Evolutionary conservation across 306 rosid genomes (phyloP).

Genomic region (Oxytropis ochrocephala): DNA sequence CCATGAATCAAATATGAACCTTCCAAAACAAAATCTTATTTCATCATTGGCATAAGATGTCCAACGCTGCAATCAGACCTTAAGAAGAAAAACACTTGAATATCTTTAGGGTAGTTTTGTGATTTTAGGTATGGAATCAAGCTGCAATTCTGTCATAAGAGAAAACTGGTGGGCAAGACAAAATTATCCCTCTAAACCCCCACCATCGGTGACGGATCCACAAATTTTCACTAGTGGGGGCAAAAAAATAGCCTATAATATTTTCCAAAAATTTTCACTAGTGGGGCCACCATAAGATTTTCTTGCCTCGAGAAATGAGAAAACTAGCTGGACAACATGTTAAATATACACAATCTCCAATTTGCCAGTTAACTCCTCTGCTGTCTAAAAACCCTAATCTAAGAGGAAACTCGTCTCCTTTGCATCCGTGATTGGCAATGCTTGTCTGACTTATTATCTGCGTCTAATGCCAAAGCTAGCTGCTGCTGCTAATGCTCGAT

Average conservation of each 20-base stretch:
- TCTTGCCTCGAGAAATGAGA: not conserved
- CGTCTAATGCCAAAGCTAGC: not conserved
- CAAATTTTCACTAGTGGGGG: too few relatives aligned
- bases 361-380: not conserved
- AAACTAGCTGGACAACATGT: not conserved
- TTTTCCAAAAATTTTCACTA: too few relatives aligned
- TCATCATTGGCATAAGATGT: not conserved
- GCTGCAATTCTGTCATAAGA: not conserved
- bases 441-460: not conserved
- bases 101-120: not conserved
- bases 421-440: not conserved
- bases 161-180: not conserved
- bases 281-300: too few relatives aligned
- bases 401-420: not conserved
- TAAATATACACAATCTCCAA: not conserved
- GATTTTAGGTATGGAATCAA: not conserved
- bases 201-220: too few relatives aligned
- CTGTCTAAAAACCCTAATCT: not conserved
- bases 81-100: not conserved
- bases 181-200: not conserved
- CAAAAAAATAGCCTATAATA: too few relatives aligned
- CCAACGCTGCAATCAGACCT: slow-evolving; percentile 1
- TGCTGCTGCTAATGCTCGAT: not conserved
- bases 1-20: not conserved
- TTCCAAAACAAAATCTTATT: not conserved